Percentiles rank a stretch among this genome's conserved stretches.
phyloP scores from a whole-genome alignment of 108 stramenopile genomes.

The Pseudonitzschia multiseries region DNA sequence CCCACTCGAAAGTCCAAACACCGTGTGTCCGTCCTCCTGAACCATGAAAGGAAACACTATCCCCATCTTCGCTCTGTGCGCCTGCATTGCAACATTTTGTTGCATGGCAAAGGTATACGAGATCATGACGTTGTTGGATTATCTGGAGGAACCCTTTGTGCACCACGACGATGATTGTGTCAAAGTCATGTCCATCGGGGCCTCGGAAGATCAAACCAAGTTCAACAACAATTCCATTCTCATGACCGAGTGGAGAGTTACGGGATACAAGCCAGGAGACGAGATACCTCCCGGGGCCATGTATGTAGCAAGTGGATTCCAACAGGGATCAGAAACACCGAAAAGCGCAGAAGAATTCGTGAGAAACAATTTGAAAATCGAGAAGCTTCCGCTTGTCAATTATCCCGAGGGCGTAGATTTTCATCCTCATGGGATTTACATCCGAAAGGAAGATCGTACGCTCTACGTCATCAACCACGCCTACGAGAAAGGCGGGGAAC shows the following conservation, averaged over 20 bases:
- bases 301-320: slow-evolving; percentile 12
- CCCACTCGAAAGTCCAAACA: background rate
- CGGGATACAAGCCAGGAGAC: background rate
- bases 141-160: background rate
- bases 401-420: slow-evolving; percentile 7
- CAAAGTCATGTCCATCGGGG: background rate
- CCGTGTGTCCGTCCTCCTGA: background rate
- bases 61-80: background rate
- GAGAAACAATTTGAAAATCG: background rate
- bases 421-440: slow-evolving; percentile 13
- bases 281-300: slow-evolving; percentile 2
- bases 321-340: background rate
- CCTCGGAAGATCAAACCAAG: slow-evolving; percentile 11
- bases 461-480: slow-evolving; percentile 14
- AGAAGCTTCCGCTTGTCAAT: slow-evolving; percentile 1
- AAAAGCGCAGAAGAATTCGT: slow-evolving; percentile 1
- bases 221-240: slow-evolving; percentile 14
- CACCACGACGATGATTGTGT: slow-evolving; percentile 5
- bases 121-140: background rate
- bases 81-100: background rate
- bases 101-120: background rate
- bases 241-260: slow-evolving; percentile 5
- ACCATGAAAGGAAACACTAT: background rate
- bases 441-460: slow-evolving; percentile 1
- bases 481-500: slow-evolving; percentile 5